These are phyloP conservation scores for Globisporangium barbulae DNA, from an alignment of 352 stramenopile species.

Conservation along the genomic window DNA sequence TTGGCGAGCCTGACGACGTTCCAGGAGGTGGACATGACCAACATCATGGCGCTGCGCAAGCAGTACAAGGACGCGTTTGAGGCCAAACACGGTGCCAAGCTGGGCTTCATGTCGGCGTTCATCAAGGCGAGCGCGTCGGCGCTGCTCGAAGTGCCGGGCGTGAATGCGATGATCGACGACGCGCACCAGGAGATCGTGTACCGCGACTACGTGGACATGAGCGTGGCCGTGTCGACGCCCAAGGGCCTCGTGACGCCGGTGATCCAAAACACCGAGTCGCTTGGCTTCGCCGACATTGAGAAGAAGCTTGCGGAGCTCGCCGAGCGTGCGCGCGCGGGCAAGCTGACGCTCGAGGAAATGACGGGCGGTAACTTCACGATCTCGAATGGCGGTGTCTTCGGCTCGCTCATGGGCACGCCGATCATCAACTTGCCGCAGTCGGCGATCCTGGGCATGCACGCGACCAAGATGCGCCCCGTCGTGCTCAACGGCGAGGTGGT, in stretches of 20 bases:
- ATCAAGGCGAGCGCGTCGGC: constrained; percentile 95
- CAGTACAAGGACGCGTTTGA: constrained; percentile 97
- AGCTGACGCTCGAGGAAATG: constrained; percentile 91
- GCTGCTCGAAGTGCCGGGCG: constrained; percentile 91
- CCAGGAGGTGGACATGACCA: constrained; percentile 98
- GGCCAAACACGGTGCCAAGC: constrained; percentile 97
- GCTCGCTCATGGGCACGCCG: constrained; percentile 97
- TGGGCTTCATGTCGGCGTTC: constrained; percentile 99
- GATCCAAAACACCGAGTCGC: constrained; percentile 96
- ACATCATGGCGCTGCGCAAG: constrained; percentile 93
- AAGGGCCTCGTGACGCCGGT: constrained; percentile 98
- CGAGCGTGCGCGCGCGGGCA: constrained; percentile 61
- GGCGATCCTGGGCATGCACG: constrained; percentile 99
- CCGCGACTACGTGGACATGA: constrained; percentile 98
- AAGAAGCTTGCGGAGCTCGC: constrained; percentile 94
- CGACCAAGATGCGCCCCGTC: constrained; percentile 96
- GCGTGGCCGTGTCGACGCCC: constrained; percentile 95
- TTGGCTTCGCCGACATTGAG: constrained; percentile 98
- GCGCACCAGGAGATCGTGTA: constrained; percentile 98
- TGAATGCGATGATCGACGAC: constrained; percentile 99
- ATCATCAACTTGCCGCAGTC: constrained; percentile 99
- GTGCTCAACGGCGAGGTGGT: constrained; percentile 95
- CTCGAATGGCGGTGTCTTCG: constrained; percentile 98
- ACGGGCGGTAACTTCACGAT: constrained; percentile 98
- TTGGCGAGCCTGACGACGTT: constrained; percentile 99